These are phyloP conservation scores for Cutaneotrichosporon sp. DNA, from an alignment of 1,284 basidiomycete genomes.

Conservation along the genomic window DNA sequence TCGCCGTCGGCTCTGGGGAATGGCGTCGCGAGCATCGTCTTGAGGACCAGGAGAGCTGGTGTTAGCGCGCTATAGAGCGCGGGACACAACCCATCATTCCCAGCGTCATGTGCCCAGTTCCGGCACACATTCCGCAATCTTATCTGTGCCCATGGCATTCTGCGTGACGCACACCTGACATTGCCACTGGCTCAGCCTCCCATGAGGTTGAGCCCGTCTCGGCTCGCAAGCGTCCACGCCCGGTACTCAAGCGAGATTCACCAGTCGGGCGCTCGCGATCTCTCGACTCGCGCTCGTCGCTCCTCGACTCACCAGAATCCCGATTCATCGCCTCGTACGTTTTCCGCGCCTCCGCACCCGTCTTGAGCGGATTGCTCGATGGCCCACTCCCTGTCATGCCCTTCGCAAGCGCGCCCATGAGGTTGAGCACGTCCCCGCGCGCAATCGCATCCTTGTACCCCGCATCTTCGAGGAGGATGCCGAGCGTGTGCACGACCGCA, in stretches of 20 bases:
- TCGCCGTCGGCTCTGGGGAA: constrained; percentile 9
- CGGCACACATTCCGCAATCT: too few species aligned
- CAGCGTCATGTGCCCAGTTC: too few species aligned
- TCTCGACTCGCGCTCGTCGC: too few species aligned
- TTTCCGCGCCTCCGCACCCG: constrained; percentile 36
- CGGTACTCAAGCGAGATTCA: too few species aligned
- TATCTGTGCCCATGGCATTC: too few species aligned
- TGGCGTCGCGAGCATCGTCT: constrained; percentile 57
- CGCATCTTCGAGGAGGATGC: constrained; percentile 76
- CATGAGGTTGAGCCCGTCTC: too few species aligned
- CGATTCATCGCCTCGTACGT: constrained; percentile 78
- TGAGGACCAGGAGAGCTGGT: constrained; percentile 58
- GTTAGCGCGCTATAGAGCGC: too few species aligned
- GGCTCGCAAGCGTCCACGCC: too few species aligned
- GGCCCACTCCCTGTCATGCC: constrained; percentile 44
- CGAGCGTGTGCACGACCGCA: constrained; percentile 92
- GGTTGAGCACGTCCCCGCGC: constrained; percentile 56
- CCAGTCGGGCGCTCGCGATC: too few species aligned
- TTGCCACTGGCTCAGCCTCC: too few species aligned
- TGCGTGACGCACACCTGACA: too few species aligned
- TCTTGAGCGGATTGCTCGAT: constrained; percentile 62
- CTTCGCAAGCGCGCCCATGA: constrained; percentile 51
- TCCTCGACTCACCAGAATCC: constrained; percentile 67
- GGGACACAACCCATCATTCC: too few species aligned
- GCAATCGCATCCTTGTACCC: constrained; percentile 72